phyloP scores from a whole-genome alignment of 2,329 filamentous ascomycete species.

The Aspergillus sclerotialis region DNA sequence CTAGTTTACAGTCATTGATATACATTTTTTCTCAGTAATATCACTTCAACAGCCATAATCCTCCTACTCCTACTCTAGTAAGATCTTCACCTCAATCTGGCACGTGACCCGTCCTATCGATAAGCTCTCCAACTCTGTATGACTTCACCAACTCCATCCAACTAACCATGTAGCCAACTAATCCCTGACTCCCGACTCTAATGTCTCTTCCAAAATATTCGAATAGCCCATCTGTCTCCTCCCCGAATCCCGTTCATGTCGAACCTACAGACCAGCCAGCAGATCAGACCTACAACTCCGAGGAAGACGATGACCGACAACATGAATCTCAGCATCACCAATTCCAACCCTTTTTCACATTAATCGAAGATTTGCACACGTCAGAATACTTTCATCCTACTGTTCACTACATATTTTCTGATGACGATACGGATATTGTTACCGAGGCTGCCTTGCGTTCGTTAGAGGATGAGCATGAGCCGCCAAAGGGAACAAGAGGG shows the following conservation, averaged over 20 bases:
- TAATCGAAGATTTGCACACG: conserved; percentile 69
- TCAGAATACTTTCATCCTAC: conserved; percentile 73
- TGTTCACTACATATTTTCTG: conserved; percentile 86
- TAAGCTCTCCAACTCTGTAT: not conserved
- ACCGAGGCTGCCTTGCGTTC: conserved; percentile 57
- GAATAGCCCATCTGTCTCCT: conserved; percentile 15
- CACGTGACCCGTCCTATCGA: not conserved
- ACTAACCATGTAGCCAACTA: conserved; percentile 29
- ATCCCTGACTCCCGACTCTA: conserved; percentile 12
- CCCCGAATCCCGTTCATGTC: conserved; percentile 14
- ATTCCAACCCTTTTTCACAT: conserved; percentile 77
- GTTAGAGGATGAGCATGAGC: conserved; percentile 41
- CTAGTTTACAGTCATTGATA: conserved; percentile 2
- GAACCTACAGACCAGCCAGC: conserved; percentile 6
- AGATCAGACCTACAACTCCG: conserved; percentile 7
- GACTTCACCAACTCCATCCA: conserved; percentile 1
- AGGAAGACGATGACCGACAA: conserved; percentile 2
- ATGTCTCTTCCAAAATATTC: conserved; percentile 30
- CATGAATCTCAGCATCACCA: conserved; percentile 27
- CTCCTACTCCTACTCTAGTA: no score
- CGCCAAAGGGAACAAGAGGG: conserved; percentile 10
- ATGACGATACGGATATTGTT: conserved; percentile 77
- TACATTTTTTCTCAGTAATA: no score
- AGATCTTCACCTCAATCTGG: not conserved
- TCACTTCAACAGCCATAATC: not conserved